Base-by-base conservation (phyloP, 2,329 filamentous ascomycete species). In the Calcarisporium arbuscula region DNA sequence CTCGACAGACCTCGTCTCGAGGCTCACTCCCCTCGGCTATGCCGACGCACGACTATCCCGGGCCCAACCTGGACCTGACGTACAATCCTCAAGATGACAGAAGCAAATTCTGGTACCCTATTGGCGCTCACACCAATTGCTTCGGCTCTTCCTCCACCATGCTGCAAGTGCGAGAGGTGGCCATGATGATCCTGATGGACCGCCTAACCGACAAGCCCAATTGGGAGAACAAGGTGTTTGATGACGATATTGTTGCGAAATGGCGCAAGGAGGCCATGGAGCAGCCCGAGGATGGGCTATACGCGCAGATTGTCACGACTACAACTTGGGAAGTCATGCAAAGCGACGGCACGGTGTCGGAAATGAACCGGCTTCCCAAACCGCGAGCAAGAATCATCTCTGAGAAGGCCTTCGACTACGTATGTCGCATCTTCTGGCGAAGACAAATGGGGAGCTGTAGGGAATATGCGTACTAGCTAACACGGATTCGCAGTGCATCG, bases 361-460 rank as follows among this genome's bases (percentile, higher is more conserved):
- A 32, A 21, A 9, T 8, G 9, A 5, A 19, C 2, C 3, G 21
- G 6, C 34, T 39, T 5, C 35, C 43, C 3, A 34, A 36, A 15
- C 41, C 37, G 5, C 15, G 29, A 23, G 12, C 25, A 4, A 35
- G 38, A 8, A 41, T 42, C 19, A 19, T 45, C 10, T 34, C 36
- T 3, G 21, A 40, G 2, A 16, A 36, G 19, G 63, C 60, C 54
- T 49, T 58, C 19, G 45, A 61, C 7, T 62, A 54, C 53, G 52
- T 61, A 28, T 15, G 44, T 41, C 10, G 8, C 18, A 16, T 15
- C 11, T 2, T n/a, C 10, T 5, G 21, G 14, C 10, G 9, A 6
- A 9, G 2, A 9, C 12, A 21, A 29, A 33, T n/a, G n/a, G n/a
- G n/a, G n/a, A n/a, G n/a, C n/a, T n/a, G n/a, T n/a, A n/a, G n/a